phyloP scores from a whole-genome alignment of 2,329 filamentous ascomycete genomes.

The Trichoderma semiorbis region DNA sequence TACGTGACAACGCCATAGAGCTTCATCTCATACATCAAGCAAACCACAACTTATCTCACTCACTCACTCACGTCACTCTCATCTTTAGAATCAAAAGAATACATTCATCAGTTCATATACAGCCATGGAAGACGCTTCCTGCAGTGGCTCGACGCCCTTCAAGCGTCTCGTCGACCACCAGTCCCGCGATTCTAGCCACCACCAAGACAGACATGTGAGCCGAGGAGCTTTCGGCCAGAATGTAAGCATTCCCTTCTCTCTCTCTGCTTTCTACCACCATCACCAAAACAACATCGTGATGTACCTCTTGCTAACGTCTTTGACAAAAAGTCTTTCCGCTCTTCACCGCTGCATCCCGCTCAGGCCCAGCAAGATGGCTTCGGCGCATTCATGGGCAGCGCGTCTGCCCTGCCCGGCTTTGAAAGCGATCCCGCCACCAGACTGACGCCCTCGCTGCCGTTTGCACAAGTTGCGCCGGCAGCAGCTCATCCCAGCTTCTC shows the following conservation, averaged over 20 bases:
- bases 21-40: background rate
- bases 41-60: background rate
- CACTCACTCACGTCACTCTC: background rate
- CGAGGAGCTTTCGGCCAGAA: constrained; percentile 28
- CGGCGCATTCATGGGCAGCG: constrained; percentile 34
- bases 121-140: constrained; percentile 41
- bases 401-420: constrained; percentile 28
- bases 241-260: constrained; percentile 26
- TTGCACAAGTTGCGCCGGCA: constrained; percentile 23
- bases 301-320: background rate
- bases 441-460: constrained; percentile 32
- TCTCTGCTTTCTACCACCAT: background rate
- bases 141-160: constrained; percentile 42
- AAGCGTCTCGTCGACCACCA: constrained; percentile 43
- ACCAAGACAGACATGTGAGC: constrained; percentile 39
- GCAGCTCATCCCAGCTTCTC: constrained; percentile 23
- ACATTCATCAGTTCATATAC: background rate
- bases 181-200: constrained; percentile 39
- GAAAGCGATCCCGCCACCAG: constrained; percentile 34
- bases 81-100: background rate
- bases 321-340: constrained; percentile 35
- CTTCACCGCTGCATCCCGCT: constrained; percentile 26
- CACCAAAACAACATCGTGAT: background rate
- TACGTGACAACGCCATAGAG: constrained; percentile 2
- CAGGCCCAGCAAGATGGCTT: constrained; percentile 33